Conservation (phyloP, 495 filamentous ascomycete species). For the Penicillium ochrochloron region DNA sequence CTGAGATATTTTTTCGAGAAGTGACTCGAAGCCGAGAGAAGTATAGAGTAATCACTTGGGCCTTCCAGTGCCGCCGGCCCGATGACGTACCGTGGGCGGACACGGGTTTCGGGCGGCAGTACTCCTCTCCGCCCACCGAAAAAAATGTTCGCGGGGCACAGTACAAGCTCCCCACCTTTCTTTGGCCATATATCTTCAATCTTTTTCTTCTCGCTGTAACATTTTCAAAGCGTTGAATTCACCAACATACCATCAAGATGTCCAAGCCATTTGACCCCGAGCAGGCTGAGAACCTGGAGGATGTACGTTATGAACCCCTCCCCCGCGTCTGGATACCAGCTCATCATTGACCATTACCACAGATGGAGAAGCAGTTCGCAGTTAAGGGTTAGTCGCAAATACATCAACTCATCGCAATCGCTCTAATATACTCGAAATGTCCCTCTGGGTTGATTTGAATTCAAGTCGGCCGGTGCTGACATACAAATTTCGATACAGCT, state of each 20-base stretch:
- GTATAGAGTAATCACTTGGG: not conserved
- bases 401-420: not conserved
- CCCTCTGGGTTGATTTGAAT: not conserved
- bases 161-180: slow-evolving; percentile 21
- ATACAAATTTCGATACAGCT: slow-evolving; percentile 49
- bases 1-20: not conserved
- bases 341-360: slow-evolving; percentile 32
- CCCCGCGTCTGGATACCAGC: not conserved
- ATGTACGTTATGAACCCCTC: slow-evolving; percentile 54
- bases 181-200: not conserved
- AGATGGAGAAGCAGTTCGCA: slow-evolving; percentile 99
- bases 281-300: slow-evolving; percentile 75
- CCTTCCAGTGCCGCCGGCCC: not conserved
- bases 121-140: slow-evolving; percentile 41
- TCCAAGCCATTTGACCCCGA: slow-evolving; percentile 66
- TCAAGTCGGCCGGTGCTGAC: not conserved
- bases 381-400: slow-evolving; percentile 73
- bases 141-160: slow-evolving; percentile 44
- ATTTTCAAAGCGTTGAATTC: not conserved
- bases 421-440: no score
- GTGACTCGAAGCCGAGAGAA: slow-evolving; percentile 1
- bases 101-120: slow-evolving; percentile 25
- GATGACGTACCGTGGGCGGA: slow-evolving; percentile 29
- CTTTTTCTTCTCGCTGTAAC: not conserved
- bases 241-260: slow-evolving; percentile 38